Evolutionary conservation across 2,329 filamentous ascomycete genomes (phyloP).

Genomic region (Davidsoniella eucalypti): DNA sequence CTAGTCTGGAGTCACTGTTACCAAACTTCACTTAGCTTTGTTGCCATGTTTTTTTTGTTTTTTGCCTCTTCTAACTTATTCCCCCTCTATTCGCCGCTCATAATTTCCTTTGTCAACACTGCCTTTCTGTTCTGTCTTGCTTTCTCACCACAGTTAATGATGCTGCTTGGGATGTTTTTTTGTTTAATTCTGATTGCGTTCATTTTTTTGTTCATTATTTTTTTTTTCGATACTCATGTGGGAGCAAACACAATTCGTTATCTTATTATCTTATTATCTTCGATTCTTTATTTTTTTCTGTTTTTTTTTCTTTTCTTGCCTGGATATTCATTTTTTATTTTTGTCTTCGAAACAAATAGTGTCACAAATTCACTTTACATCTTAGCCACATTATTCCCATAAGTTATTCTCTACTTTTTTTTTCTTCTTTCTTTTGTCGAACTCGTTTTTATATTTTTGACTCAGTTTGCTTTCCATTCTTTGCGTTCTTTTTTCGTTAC

Average conservation of each 20-base stretch:
- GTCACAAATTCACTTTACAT: not conserved
- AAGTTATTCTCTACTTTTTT: conserved; percentile 2
- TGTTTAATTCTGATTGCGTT: not conserved
- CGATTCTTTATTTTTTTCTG: not conserved
- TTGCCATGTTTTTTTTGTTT: conserved; percentile 8
- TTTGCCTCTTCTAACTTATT: not conserved
- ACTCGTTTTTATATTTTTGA: conserved; percentile 5
- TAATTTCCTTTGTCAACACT: not conserved
- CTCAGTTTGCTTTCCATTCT: not conserved
- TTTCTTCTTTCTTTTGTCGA: not conserved
- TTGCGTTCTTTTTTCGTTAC: not conserved
- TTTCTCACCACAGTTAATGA: conserved; percentile 7
- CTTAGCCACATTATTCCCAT: not conserved
- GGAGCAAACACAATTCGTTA: not conserved
- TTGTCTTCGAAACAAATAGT: not conserved
- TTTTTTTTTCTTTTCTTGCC: not conserved
- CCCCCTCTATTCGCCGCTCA: not conserved
- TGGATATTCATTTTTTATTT: not conserved
- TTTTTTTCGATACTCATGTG: not conserved
- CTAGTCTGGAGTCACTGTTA: not conserved
- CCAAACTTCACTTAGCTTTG: not conserved
- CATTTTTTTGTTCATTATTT: not conserved
- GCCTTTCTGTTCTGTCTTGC: conserved; percentile 6
- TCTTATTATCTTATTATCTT: not conserved
- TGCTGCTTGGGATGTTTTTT: not conserved